Evolutionary conservation across 2,329 filamentous ascomycete genomes (phyloP), one percentile per base, ranked within the genome.

Genomic region (Fusarium sp.): DNA sequence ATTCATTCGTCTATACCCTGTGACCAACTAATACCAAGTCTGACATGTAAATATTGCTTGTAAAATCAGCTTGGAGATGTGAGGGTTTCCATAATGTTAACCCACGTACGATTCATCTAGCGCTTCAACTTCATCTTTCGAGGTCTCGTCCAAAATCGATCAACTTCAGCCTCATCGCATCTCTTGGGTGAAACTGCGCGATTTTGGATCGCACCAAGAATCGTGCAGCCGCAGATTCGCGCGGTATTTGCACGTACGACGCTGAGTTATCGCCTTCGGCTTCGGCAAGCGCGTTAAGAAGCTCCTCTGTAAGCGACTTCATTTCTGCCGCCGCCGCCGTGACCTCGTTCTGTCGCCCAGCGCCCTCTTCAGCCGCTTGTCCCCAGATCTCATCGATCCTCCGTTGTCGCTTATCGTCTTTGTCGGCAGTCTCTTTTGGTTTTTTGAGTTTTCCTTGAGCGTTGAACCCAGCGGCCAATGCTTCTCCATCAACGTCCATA

Each of bases 331-430:
- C 84, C 1, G 87, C 86, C 3, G 84, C 87, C 2, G 83, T 79
- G 10, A 83, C 83, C 71, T 87, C 85, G 67, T 86, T 82, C 62
- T 82, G 77, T 7, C 79, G 78, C 20, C 70, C 76, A 13, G 74
- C 61, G 29, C 64, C 56, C 20, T 53, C 54, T 15, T 62, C 57
- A 18, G 67, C 60, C 22, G 74, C 78, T 41, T 78, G 58, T 55
- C 85, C 86, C 88, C 88, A 90, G 32, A 91, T 90, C 62, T 91
- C 86, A 72, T 91, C 89, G 61, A 91, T 88, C 32, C 88, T 84
- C 43, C 84, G 83, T 77, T 91, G 89, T 16, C 85, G 82, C 76
- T 83, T 86, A 72, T 86, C 85, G 22, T 83, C 82, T 18, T 80
- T 76, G 29, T 79, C 62, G 47, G 69, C 58, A 9, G 68, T 71